Evolutionary conservation across 2,329 filamentous ascomycete species (phyloP).

Genomic region (Xylaria multiplex): DNA sequence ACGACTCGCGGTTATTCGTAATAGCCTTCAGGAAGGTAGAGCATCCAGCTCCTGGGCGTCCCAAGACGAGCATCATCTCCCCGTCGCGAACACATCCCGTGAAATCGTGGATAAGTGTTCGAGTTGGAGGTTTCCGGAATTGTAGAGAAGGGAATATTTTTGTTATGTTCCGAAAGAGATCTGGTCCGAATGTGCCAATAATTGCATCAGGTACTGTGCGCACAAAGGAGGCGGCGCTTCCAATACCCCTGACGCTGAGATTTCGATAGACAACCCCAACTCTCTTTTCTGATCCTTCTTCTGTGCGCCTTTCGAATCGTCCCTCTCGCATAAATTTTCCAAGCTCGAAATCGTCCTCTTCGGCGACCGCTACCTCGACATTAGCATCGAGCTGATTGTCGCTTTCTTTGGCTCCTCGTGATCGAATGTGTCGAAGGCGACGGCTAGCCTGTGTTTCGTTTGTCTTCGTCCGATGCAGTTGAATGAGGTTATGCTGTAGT

Average conservation of each 20-base stretch:
- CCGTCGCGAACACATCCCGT: conserved; percentile 73
- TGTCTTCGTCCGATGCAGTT: conserved; percentile 51
- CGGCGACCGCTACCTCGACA: conserved; percentile 53
- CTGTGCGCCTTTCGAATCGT: conserved; percentile 77
- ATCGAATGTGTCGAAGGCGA: conserved; percentile 27
- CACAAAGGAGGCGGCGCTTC: conserved; percentile 73
- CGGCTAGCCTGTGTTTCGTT: conserved; percentile 49
- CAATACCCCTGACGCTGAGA: conserved; percentile 77
- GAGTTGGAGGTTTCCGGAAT: conserved; percentile 44
- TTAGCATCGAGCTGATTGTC: conserved; percentile 37
- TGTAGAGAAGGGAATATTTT: conserved; percentile 50
- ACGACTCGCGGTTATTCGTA: conserved; percentile 74
- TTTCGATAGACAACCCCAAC: conserved; percentile 82
- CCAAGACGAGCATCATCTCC: conserved; percentile 76
- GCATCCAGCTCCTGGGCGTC: conserved; percentile 78
- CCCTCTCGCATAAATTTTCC: conserved; percentile 77
- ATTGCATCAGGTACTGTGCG: conserved; percentile 79
- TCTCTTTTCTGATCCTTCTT: conserved; percentile 75
- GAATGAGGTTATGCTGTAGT: conserved; percentile 50
- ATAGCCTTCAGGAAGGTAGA: conserved; percentile 81
- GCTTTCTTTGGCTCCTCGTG: conserved; percentile 26
- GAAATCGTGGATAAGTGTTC: conserved; percentile 70
- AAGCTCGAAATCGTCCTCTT: conserved; percentile 73
- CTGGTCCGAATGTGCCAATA: conserved; percentile 81
- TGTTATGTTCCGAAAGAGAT: conserved; percentile 73